Percentiles rank a stretch among this genome's conserved stretches.
Evolutionary conservation across 176 grass and related monocot species (phyloP).

Genomic region (Cenchrus americanus): DNA sequence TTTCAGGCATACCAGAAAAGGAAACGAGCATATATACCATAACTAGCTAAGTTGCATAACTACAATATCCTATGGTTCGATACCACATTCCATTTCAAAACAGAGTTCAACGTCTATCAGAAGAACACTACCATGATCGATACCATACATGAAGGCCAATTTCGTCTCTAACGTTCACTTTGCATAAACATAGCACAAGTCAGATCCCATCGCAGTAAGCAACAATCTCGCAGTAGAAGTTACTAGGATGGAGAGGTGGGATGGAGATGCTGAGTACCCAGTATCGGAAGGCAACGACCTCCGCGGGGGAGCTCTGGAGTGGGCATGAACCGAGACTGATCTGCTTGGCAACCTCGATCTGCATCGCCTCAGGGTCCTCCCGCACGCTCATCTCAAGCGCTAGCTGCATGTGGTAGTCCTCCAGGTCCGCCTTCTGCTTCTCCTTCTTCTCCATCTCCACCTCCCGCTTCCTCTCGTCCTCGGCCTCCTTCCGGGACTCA

Average conservation of each 20-base stretch:
- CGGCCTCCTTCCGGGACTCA: slow-evolving; percentile 11
- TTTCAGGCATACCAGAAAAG: slow-evolving; percentile 24
- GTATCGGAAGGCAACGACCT: slow-evolving; percentile 88
- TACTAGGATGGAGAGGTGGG: neutral
- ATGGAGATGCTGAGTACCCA: slow-evolving; percentile 59
- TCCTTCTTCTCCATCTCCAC: slow-evolving; percentile 38
- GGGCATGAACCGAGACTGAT: slow-evolving; percentile 93
- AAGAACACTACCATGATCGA: neutral
- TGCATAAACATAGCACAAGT: slow-evolving; percentile 16
- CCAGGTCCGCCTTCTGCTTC: slow-evolving; percentile 59
- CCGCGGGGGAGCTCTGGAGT: slow-evolving; percentile 61
- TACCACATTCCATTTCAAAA: neutral
- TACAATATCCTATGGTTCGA: neutral
- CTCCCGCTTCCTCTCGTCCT: slow-evolving; percentile 28
- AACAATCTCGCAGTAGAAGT: neutral
- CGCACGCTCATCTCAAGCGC: slow-evolving; percentile 91
- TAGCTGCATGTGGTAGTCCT: slow-evolving; percentile 96
- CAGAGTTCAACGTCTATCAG: slow-evolving; percentile 12
- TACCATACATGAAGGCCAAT: slow-evolving; percentile 4
- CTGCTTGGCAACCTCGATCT: slow-evolving; percentile 96
- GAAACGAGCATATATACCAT: slow-evolving; percentile 21
- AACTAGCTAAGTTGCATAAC: neutral
- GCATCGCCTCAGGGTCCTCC: slow-evolving; percentile 93
- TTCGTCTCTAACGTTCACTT: slow-evolving; percentile 15
- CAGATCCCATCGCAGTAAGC: slow-evolving; percentile 5